Percentiles rank a stretch among this genome's conserved stretches.
phyloP scores from a whole-genome alignment of 768 basidiomycete species.

The Roridomyces roridus region DNA sequence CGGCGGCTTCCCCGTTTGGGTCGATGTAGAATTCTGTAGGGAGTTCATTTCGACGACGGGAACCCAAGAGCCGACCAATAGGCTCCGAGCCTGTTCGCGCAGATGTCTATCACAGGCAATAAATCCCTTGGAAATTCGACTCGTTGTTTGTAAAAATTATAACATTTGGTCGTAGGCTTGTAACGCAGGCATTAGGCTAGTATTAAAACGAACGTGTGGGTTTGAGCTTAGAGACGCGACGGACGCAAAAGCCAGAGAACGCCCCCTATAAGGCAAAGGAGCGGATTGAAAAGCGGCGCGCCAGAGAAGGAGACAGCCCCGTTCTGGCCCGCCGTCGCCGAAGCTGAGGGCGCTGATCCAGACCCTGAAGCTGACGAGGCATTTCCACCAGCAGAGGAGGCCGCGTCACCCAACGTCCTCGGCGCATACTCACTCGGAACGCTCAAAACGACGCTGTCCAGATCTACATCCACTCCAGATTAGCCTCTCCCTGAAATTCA shows the following conservation, averaged over 20 bases:
- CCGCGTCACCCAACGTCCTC: conserved; percentile 32
- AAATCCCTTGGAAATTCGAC: no score
- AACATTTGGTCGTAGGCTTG: no score
- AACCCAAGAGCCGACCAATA: no score
- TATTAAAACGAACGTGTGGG: no score
- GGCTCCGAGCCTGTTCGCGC: no score
- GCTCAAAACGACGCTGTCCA: conserved; percentile 51
- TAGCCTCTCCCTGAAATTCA: neutral
- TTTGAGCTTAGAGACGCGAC: neutral
- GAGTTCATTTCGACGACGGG: no score
- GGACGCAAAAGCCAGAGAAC: conserved; percentile 8
- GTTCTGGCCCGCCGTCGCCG: neutral
- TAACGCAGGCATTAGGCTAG: no score
- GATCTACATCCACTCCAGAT: conserved; percentile 32
- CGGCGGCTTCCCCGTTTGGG: neutral
- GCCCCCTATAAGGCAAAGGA: neutral
- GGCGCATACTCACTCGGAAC: conserved; percentile 49
- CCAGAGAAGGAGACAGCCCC: neutral
- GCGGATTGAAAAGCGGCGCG: conserved; percentile 1
- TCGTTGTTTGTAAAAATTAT: no score
- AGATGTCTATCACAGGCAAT: no score
- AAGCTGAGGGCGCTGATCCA: neutral
- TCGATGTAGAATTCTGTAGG: no score
- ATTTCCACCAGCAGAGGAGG: neutral
- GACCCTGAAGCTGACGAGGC: neutral